Conservation (phyloP, 73 alveolate species). For the Tetrahymena elliotti region DNA sequence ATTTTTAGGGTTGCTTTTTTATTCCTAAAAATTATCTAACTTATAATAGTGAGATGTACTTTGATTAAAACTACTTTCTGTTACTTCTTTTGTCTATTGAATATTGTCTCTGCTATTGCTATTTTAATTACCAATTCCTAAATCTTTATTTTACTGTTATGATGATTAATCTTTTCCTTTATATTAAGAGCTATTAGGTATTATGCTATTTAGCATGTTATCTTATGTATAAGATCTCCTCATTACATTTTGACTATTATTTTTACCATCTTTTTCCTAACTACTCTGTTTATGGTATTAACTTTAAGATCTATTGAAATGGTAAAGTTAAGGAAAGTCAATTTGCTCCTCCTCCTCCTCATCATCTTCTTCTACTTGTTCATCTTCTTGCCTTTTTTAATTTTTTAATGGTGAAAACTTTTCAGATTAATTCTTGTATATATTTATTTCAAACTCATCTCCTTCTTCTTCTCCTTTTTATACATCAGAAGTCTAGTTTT, state of each 20-base stretch:
- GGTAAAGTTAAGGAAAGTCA: background rate
- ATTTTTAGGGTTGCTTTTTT: background rate
- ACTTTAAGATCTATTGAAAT: background rate
- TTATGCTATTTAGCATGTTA: background rate
- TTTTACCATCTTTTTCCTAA: background rate
- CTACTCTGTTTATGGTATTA: background rate
- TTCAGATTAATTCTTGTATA: background rate
- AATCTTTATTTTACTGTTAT: background rate
- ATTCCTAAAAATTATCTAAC: background rate
- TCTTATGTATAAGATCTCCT: background rate
- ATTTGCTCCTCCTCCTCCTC: background rate
- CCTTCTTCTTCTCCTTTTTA: background rate
- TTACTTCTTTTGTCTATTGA: background rate
- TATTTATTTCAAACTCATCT: background rate
- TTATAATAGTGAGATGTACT: background rate
- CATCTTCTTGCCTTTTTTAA: background rate
- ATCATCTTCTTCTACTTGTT: background rate
- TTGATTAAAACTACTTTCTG: background rate
- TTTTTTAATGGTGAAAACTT: background rate
- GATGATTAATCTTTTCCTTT: background rate
- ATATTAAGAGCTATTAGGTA: background rate
- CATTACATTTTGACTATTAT: background rate
- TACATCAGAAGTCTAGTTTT: background rate
- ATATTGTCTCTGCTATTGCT: background rate
- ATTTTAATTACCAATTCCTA: background rate